Evolutionary conservation across 208 protist genomes (phyloP), one percentile per base, ranked within the genome.

Genomic region (Leishmania tropica): DNA sequence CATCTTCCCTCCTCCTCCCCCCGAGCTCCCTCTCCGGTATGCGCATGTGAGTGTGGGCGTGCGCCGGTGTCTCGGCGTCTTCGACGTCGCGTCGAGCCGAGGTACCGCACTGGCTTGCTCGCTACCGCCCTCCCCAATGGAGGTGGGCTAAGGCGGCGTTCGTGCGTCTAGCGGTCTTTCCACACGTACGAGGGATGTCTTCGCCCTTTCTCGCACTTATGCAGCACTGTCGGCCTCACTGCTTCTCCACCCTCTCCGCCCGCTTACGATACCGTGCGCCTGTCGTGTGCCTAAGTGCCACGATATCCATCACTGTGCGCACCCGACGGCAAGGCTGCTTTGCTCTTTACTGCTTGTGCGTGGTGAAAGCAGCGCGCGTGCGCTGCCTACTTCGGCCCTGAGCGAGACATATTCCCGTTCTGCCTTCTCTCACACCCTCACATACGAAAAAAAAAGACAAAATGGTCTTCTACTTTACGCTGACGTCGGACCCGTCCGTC

Each of bases 401-500:
- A 10, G 62, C 42, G 35, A 40, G 35, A 54, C 2, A 28, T 28
- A 15, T 24, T 21, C 11, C 24, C 6, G 42, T 35, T 2, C 3
- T 58, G 45, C 72, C 31, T 11, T 76, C 47, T 31, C 47, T 40
- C 8, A 15, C 72, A 3, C 13, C 15, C 10, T 17, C 28, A 37
- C 45, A 17, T 42, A 21, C 4, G 6, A 58, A n/a, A 60, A 17
- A 40, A n/a, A 60, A 35, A 37, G 31, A 15, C 71, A 35, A 40
- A 37, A 98, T 98, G 96, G 96, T 99, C 37, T 98, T 96, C 80
- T 99, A 97, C 92, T 99, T 97, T 79, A 98, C 94, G 4, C 87
- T 97, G 24, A 78, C 87, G 64, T 97, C 89, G 15, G 95, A 98
- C 80, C 97, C 97, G 24, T 87, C 89, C 5, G 96, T 99, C 51